Conservation (phyloP, 73 alveolate genomes). For the Loxodes magnus region DNA sequence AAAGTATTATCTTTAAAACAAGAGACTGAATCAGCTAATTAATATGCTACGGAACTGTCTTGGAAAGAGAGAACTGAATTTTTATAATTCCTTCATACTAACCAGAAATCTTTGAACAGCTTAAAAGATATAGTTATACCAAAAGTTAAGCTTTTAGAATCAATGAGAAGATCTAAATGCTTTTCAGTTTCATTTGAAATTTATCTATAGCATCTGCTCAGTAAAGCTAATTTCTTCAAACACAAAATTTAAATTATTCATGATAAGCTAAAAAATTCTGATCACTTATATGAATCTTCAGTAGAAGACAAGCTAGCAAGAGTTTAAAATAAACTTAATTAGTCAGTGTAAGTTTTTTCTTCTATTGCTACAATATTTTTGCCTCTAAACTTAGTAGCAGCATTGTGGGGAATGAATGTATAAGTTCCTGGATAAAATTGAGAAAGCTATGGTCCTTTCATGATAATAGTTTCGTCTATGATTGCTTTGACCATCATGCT, state of each 20-base stretch:
- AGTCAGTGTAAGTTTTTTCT: background rate
- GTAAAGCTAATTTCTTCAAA: background rate
- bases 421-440: background rate
- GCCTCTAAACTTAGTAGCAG: background rate
- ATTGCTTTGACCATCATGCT: too few species aligned
- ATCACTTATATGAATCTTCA: background rate
- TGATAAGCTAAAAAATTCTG: background rate
- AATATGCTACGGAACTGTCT: too few species aligned
- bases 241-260: background rate
- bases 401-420: constrained; percentile 12
- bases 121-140: constrained; percentile 9
- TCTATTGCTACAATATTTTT: constrained; percentile 2
- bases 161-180: background rate
- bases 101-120: too few species aligned
- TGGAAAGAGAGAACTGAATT: too few species aligned
- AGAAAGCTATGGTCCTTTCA: too few species aligned
- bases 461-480: too few species aligned
- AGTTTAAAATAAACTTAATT: background rate
- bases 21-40: too few species aligned
- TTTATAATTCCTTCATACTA: too few species aligned
- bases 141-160: constrained; percentile 1
- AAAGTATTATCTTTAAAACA: too few species aligned
- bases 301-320: background rate
- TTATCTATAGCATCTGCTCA: background rate
- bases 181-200: background rate